Conservation (phyloP, 2,329 filamentous ascomycete genomes). For the Colletotrichum ledebouriae region DNA sequence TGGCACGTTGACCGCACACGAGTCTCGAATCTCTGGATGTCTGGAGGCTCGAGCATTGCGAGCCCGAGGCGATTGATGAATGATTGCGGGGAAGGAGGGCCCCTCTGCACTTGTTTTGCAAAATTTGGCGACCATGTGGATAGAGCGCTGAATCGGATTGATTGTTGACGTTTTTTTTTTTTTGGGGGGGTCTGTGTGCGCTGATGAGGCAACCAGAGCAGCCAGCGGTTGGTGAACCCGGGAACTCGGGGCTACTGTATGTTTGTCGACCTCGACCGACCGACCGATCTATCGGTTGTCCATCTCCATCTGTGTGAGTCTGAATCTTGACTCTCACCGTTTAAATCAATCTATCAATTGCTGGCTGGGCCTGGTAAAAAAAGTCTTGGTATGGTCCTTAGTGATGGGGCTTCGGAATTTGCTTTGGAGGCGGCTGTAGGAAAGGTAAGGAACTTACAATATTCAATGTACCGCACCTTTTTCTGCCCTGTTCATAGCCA, state of each 20-base stretch:
- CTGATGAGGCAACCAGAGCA: neutral
- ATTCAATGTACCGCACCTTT: too few relatives aligned
- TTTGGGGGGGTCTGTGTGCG: neutral
- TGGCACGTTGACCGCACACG: too few relatives aligned
- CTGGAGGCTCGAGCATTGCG: neutral
- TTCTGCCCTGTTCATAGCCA: too few relatives aligned
- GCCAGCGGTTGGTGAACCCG: neutral
- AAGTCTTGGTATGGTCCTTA: slow-evolving; percentile 34
- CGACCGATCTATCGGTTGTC: neutral
- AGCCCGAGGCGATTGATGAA: slow-evolving; percentile 25
- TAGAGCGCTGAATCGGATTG: slow-evolving; percentile 28
- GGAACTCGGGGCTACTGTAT: neutral
- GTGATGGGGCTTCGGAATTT: slow-evolving; percentile 25
- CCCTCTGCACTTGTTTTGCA: neutral
- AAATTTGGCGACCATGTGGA: slow-evolving; percentile 19
- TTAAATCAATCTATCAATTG: slow-evolving; percentile 31
- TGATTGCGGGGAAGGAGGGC: slow-evolving; percentile 34
- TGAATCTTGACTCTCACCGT: slow-evolving; percentile 37
- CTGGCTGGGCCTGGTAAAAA: neutral
- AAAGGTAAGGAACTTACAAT: neutral
- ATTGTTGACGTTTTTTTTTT: slow-evolving; percentile 1
- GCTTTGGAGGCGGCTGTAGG: slow-evolving; percentile 7
- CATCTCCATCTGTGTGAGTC: neutral
- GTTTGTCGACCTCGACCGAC: neutral
- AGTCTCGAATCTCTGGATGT: too few relatives aligned